These are phyloP conservation scores for Claviceps pazoutovae DNA, from an alignment of 2,329 filamentous ascomycete species.

Conservation along the genomic window DNA sequence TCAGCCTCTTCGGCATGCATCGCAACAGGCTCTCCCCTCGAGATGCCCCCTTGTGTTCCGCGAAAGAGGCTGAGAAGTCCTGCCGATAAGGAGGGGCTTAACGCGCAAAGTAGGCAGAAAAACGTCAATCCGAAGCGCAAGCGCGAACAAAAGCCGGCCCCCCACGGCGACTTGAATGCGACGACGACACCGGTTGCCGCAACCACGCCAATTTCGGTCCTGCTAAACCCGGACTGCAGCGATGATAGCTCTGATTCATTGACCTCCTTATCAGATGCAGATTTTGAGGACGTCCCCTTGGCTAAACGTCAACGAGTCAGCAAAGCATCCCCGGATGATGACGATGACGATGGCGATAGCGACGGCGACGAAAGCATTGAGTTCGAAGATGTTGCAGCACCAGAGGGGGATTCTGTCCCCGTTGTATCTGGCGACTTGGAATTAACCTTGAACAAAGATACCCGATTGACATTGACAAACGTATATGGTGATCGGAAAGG, in stretches of 20 bases:
- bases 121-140: constrained; percentile 3
- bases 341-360: constrained; percentile 7
- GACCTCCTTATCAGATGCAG: constrained; percentile 41
- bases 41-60: constrained; percentile 55
- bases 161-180: constrained; percentile 49
- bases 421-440: constrained; percentile 54
- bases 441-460: constrained; percentile 50
- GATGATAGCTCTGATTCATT: constrained; percentile 34
- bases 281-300: constrained; percentile 34
- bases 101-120: constrained; percentile 12
- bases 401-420: constrained; percentile 38
- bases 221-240: constrained; percentile 30
- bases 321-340: constrained; percentile 10
- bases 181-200: constrained; percentile 28
- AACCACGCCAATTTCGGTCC: constrained; percentile 26
- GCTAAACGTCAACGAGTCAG: constrained; percentile 26
- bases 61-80: constrained; percentile 49
- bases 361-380: constrained; percentile 29
- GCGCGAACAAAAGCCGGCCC: constrained; percentile 34
- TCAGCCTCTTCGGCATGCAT: constrained; percentile 7
- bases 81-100: constrained; percentile 15
- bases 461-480: constrained; percentile 46
- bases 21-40: neutral
- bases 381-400: constrained; percentile 50
- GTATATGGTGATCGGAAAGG: constrained; percentile 61